These are phyloP conservation scores for Hevea brasiliensis DNA, from an alignment of 345 rosid species.

Conservation along the genomic window DNA sequence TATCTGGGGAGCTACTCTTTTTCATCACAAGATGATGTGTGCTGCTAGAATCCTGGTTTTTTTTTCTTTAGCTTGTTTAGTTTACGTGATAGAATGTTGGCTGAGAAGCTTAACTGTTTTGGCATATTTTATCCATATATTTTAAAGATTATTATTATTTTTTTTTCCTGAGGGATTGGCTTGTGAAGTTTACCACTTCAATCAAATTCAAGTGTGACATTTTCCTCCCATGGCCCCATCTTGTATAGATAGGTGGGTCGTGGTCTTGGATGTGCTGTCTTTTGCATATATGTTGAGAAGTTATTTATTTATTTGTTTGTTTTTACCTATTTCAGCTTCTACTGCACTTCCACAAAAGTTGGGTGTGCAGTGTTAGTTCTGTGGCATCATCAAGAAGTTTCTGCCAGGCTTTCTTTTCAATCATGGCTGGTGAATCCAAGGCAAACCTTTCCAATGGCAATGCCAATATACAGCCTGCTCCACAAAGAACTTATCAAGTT, in stretches of 20 bases:
- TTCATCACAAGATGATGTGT: no score
- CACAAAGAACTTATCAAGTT: constrained; percentile 69
- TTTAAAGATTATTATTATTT: no score
- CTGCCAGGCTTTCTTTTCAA: constrained; percentile 23
- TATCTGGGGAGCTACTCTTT: no score
- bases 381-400: constrained; percentile 22
- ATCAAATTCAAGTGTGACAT: not conserved
- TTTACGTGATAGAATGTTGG: no score
- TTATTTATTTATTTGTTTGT: not conserved
- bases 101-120: not conserved
- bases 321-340: constrained; percentile 12
- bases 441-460: constrained; percentile 48
- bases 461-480: constrained; percentile 38
- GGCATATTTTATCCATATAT: no score
- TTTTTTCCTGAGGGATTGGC: not conserved
- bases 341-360: constrained; percentile 10
- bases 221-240: not conserved
- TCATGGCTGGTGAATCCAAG: constrained; percentile 46
- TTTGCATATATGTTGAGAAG: not conserved
- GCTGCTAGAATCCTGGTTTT: no score
- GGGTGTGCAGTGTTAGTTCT: constrained; percentile 6
- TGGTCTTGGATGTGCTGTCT: not conserved
- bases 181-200: not conserved
- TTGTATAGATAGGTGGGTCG: no score
- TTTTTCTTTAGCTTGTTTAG: no score